phyloP scores from a whole-genome alignment of 2,329 filamentous ascomycete genomes.

The Ceratocystis albifundus region DNA sequence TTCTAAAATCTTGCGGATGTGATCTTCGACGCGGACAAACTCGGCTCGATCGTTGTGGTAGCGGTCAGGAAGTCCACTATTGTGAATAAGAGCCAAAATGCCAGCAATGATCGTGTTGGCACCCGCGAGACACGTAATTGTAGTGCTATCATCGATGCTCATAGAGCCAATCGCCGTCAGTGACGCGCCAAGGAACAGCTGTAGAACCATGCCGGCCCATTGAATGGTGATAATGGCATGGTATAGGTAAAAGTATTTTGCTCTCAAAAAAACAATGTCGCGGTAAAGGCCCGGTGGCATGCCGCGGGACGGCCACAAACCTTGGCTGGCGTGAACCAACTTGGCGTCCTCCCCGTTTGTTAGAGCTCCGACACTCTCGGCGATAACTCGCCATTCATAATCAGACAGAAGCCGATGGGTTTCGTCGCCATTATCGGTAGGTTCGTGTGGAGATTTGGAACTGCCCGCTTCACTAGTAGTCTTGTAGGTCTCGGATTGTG shows the following conservation, averaged over 20 bases:
- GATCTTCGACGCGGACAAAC: slow-evolving; percentile 40
- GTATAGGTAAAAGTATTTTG: slow-evolving; percentile 37
- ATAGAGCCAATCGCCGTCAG: slow-evolving; percentile 41
- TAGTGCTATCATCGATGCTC: slow-evolving; percentile 30
- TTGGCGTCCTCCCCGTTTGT: slow-evolving; percentile 31
- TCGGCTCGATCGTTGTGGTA: slow-evolving; percentile 41
- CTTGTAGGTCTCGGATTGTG: too few relatives aligned
- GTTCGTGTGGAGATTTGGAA: neutral
- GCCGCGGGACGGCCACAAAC: slow-evolving; percentile 38
- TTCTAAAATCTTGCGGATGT: slow-evolving; percentile 40
- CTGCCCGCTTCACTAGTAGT: too few relatives aligned
- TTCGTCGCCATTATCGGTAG: neutral
- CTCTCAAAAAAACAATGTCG: slow-evolving; percentile 37
- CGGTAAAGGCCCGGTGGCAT: slow-evolving; percentile 40
- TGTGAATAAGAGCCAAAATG: slow-evolving; percentile 41
- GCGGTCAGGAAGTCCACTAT: slow-evolving; percentile 42
- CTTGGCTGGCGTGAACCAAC: slow-evolving; percentile 34
- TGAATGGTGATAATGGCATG: slow-evolving; percentile 34
- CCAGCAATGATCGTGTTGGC: slow-evolving; percentile 41
- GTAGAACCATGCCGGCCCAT: slow-evolving; percentile 39
- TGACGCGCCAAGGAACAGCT: slow-evolving; percentile 39
- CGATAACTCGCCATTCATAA: slow-evolving; percentile 20
- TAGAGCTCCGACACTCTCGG: slow-evolving; percentile 20
- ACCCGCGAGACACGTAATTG: slow-evolving; percentile 41
- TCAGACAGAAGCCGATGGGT: slow-evolving; percentile 18